Evolutionary conservation across 2,329 filamentous ascomycete genomes (phyloP).

Genomic region (Aaosphaeria arxii): DNA sequence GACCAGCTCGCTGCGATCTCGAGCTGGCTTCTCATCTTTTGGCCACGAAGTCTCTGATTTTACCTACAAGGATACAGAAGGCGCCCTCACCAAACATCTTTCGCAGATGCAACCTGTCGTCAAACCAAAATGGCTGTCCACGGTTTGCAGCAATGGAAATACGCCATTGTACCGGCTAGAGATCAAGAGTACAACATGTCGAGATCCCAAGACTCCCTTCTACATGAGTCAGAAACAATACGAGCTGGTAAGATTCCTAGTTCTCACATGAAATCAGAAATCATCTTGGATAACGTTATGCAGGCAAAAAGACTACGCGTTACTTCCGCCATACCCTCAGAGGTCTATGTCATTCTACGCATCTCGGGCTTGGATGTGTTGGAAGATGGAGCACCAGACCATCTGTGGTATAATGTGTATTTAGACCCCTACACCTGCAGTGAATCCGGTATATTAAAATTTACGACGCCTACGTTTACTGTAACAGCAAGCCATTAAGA

Average conservation of each 20-base stretch:
- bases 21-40: conserved; percentile 5
- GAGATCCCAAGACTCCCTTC: background rate
- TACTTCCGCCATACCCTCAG: conserved; percentile 1
- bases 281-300: background rate
- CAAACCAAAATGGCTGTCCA: background rate
- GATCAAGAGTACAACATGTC: background rate
- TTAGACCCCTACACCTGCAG: background rate
- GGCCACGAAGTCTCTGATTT: conserved; percentile 6
- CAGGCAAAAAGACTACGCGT: background rate
- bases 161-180: background rate
- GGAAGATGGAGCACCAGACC: no score
- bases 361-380: conserved; percentile 7
- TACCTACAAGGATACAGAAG: conserved; percentile 6
- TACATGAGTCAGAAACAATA: background rate
- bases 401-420: no score
- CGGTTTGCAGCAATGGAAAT: background rate
- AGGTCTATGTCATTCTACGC: conserved; percentile 5
- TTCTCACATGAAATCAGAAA: background rate
- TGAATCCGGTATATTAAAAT: background rate
- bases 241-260: background rate
- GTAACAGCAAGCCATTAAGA: background rate
- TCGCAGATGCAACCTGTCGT: conserved; percentile 6
- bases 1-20: conserved; percentile 7
- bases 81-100: conserved; percentile 5
- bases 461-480: background rate